phyloP scores from a whole-genome alignment of 345 rosid genomes.

The Eucalyptus globulus region DNA sequence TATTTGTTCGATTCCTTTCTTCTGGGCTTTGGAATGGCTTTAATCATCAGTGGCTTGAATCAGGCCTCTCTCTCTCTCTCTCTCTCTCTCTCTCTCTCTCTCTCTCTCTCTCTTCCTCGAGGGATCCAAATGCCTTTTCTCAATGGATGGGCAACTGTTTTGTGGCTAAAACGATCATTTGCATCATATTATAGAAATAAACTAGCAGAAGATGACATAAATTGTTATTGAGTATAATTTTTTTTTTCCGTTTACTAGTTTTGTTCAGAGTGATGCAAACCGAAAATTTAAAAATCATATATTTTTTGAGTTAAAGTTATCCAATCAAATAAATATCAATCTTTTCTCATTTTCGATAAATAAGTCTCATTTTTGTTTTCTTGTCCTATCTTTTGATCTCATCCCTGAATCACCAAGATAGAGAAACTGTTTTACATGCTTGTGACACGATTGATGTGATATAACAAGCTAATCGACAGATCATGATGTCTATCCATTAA shows the following conservation, averaged over 20 bases:
- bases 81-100: too few relatives aligned
- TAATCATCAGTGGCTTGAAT: too few relatives aligned
- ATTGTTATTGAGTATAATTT: neutral
- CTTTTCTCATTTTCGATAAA: neutral
- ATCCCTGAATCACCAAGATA: neutral
- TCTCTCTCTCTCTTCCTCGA: too few relatives aligned
- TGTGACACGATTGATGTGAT: neutral
- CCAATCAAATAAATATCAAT: too few relatives aligned
- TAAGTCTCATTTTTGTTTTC: neutral
- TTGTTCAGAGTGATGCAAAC: neutral
- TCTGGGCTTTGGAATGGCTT: too few relatives aligned
- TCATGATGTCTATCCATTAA: neutral
- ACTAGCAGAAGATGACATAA: neutral
- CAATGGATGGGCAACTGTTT: too few relatives aligned
- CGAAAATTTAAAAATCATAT: too few relatives aligned
- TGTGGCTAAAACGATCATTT: neutral
- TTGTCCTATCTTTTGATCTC: neutral
- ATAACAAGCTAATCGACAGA: neutral
- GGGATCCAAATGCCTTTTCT: too few relatives aligned
- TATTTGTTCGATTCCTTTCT: too few relatives aligned
- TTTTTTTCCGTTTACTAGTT: fast-evolving
- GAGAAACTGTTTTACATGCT: fast-evolving
- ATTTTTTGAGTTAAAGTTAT: fast-evolving
- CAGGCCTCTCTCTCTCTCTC: too few relatives aligned
- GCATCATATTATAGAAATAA: neutral